Conservation (phyloP, 371 early-diverging fungal species). For the Mortierella sp. region DNA sequence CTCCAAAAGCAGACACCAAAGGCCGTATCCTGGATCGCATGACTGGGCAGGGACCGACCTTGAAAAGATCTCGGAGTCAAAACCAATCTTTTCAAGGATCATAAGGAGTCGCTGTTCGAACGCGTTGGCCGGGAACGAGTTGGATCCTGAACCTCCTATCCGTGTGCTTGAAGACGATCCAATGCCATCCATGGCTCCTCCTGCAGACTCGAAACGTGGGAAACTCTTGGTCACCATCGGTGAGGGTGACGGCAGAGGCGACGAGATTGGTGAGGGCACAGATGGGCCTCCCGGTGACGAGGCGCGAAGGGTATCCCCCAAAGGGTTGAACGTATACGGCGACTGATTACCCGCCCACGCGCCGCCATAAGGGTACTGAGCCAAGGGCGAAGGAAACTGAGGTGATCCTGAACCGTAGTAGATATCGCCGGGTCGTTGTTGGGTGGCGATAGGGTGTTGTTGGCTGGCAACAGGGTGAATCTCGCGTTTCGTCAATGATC, state of each 20-base stretch:
- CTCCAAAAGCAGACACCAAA: constrained; percentile 81
- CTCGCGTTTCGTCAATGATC: constrained; percentile 48
- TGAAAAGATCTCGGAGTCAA: constrained; percentile 71
- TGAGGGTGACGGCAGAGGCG: constrained; percentile 54
- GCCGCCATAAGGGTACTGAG: constrained; percentile 33
- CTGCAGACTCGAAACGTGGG: constrained; percentile 34
- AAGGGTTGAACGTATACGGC: constrained; percentile 44
- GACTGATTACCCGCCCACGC: constrained; percentile 41
- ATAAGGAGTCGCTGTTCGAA: constrained; percentile 65
- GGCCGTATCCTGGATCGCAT: constrained; percentile 76
- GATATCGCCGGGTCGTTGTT: constrained; percentile 26
- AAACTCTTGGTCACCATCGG: constrained; percentile 52
- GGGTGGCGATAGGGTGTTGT: constrained; percentile 34
- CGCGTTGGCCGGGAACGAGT: constrained; percentile 50
- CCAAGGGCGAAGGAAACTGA: constrained; percentile 48
- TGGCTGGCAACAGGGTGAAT: constrained; percentile 43
- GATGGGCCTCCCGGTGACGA: constrained; percentile 37
- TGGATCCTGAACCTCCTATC: constrained; percentile 44
- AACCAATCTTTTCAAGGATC: constrained; percentile 71
- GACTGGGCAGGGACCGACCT: constrained; percentile 73
- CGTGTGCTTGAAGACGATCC: constrained; percentile 20
- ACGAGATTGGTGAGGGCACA: constrained; percentile 42
- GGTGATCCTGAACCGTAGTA: constrained; percentile 43
- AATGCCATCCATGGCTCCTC: constrained; percentile 13
- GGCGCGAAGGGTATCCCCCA: constrained; percentile 32